Base-by-base conservation (phyloP, 1,284 basidiomycete species). In the Ustilago tritici region DNA sequence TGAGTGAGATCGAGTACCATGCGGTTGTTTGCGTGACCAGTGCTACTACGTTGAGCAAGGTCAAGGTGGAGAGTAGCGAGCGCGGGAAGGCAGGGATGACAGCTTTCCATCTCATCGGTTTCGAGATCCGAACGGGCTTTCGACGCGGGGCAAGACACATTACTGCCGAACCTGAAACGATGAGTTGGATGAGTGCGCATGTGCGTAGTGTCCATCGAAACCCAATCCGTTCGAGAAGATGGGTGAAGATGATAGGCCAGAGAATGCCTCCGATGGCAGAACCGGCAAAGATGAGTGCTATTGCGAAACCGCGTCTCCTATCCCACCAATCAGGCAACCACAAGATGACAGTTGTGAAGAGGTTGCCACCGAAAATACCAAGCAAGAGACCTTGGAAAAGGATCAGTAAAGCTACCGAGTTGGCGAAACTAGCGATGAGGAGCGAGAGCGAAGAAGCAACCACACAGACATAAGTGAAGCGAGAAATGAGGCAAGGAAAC, bases 241-340 rank as follows among this genome's bases (percentile, higher is more conserved):
- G 54, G 2, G 67, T 67, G 38, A 82, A 67, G 40, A 80, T 56
- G 63, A 81, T 61, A 2, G 81, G 81, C 62, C 78, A 82, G n/a
- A 81, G 38, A 47, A 79, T 74, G 10, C 81, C 81, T 11, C 81
- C 81, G 8, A 82, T 49, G 1, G 70, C 80, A 0, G 68, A 68
- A 17, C 81, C 81, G 19, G 62, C 60, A 50, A 78, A 81, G 60
- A 82, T 79, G 57, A 82, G 55, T 12, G 80, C 80, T 1, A 70
- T 80, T 3, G 81, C 81, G 9, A 76, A 62, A 1, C 81, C 81
- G 11, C 75, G 47, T 35, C 70, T 40, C 40, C 56, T 34, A 41
- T 81, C 75, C 61, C 75, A 83, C 81, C 81, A 83, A 41, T 80
- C 61, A 0, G 80, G 78, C 12, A 83, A 56, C 77, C 77, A 82